These are phyloP conservation scores for Carex sylvatica DNA, from an alignment of 202 grass and related monocot species.

Conservation along the genomic window DNA sequence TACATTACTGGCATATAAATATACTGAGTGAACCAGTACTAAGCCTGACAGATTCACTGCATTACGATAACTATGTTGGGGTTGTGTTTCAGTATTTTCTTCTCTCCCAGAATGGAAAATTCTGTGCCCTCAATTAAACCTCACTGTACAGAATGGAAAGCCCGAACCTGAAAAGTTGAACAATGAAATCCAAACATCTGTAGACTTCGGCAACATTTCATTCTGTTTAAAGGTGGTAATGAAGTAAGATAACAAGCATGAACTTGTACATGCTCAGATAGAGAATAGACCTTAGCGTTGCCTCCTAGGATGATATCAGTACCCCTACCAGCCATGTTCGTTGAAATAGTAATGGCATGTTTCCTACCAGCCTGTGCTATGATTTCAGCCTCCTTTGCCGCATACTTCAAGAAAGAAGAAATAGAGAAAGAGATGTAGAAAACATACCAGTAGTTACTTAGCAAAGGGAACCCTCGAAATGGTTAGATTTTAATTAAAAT, in stretches of 20 bases:
- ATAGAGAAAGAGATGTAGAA: not conserved
- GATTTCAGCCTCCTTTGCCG: constrained; percentile 92
- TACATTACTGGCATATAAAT: not conserved
- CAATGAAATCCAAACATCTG: constrained; percentile 8
- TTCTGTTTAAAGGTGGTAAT: constrained; percentile 2
- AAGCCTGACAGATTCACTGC: not conserved
- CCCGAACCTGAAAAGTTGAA: not conserved
- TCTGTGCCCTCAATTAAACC: not conserved
- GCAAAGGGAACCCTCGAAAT: constrained; percentile 24
- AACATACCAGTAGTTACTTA: not conserved
- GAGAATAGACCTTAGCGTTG: constrained; percentile 73
- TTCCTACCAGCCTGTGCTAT: constrained; percentile 95
- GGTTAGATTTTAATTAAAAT: constrained; percentile 4
- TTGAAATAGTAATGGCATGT: constrained; percentile 97
- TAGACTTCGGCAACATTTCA: not conserved
- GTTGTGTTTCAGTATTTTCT: not conserved
- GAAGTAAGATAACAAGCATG: constrained; percentile 1
- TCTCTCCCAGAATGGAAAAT: not conserved
- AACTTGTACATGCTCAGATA: not conserved
- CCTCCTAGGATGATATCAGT: constrained; percentile 99
- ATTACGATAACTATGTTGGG: not conserved
- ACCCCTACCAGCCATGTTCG: constrained; percentile 98
- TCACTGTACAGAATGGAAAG: not conserved
- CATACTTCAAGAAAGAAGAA: constrained; percentile 56
- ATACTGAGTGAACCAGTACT: not conserved